A percentile compares a stretch with the other conserved stretches of the same genome.
phyloP scores from a whole-genome alignment of 2,329 filamentous ascomycete genomes.

The Ceratocystis lukuohia region DNA sequence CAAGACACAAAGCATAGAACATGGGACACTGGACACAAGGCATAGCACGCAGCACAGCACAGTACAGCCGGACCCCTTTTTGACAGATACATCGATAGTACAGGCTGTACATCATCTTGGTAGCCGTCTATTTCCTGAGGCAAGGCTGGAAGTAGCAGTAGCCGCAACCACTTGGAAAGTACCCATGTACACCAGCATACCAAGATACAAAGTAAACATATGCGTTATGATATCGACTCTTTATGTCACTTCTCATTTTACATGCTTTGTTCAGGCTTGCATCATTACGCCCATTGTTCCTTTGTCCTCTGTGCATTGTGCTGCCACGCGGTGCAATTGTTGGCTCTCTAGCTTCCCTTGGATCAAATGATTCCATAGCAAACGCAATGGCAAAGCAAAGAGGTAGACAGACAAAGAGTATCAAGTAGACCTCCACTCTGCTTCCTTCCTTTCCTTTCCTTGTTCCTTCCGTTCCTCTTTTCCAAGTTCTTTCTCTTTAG shows the following conservation, averaged over 20 bases:
- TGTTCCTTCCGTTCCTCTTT: background rate
- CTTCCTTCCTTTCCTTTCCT: background rate
- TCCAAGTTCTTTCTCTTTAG: background rate
- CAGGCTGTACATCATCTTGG: too few relatives aligned
- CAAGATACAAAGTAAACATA: background rate
- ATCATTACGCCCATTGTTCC: too few relatives aligned
- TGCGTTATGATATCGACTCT: too few relatives aligned
- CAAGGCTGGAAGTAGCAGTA: background rate
- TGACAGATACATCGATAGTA: too few relatives aligned
- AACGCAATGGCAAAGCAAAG: background rate
- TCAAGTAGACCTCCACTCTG: background rate
- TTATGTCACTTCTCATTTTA: too few relatives aligned
- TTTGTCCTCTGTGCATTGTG: too few relatives aligned
- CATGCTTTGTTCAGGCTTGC: too few relatives aligned
- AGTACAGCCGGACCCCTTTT: too few relatives aligned
- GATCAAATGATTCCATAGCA: background rate
- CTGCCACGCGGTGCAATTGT: background rate
- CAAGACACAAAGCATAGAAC: too few relatives aligned
- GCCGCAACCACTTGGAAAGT: background rate
- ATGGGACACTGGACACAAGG: too few relatives aligned
- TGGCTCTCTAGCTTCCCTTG: background rate
- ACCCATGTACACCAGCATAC: background rate
- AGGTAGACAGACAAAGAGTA: background rate
- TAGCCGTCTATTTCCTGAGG: too few relatives aligned
- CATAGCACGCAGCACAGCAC: too few relatives aligned